Evolutionary conservation across 257 asterid genomes (phyloP).

Genomic region (Solanum peruvianum): DNA sequence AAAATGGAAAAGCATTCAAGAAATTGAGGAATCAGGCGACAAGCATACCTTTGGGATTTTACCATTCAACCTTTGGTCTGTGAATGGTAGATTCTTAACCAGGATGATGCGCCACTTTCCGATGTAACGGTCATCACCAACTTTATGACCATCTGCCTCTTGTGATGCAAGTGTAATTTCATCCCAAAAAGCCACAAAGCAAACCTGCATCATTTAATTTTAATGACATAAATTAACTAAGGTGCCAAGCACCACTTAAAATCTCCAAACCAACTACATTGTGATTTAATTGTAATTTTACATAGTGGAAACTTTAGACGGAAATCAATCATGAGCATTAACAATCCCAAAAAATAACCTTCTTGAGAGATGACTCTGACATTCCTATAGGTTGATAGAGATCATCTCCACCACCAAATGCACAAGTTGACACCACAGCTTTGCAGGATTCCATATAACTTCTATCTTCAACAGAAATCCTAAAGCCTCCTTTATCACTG

Average conservation of each 20-base stretch:
- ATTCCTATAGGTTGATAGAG: conserved; percentile 91
- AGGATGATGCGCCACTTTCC: conserved; percentile 85
- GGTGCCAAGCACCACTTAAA: neutral
- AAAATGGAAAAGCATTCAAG: neutral
- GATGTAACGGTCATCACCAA: conserved; percentile 49
- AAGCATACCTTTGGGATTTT: conserved; percentile 90
- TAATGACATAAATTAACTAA: neutral
- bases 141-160: conserved; percentile 58
- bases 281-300: neutral
- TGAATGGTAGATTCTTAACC: conserved; percentile 65
- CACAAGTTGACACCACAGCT: conserved; percentile 93
- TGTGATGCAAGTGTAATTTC: conserved; percentile 79
- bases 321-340: neutral
- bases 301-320: neutral
- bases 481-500: conserved; percentile 80
- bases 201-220: conserved; percentile 41
- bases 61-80: conserved; percentile 84
- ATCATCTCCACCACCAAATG: conserved; percentile 99
- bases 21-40: neutral
- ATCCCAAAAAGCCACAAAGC: conserved; percentile 98
- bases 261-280: neutral
- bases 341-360: conserved; percentile 9
- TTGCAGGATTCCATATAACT: conserved; percentile 61
- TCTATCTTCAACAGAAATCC: conserved; percentile 71
- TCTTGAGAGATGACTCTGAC: conserved; percentile 26